These are phyloP conservation scores for Odonthalia washingtoniensis DNA, from an alignment of 31 red algal species.

Conservation along the genomic window DNA sequence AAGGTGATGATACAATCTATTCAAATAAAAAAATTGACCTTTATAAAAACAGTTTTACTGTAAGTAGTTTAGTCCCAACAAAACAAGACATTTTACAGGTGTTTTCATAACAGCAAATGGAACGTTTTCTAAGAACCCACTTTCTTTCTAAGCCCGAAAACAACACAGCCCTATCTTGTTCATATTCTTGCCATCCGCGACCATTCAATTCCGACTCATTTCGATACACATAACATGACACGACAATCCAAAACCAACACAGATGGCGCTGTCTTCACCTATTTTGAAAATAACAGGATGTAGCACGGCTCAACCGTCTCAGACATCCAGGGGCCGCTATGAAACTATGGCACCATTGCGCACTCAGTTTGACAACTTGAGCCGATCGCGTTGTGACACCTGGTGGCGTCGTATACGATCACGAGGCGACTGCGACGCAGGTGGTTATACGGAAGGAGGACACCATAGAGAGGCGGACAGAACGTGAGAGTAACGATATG, in stretches of 20 bases:
- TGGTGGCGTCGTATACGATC: constrained; percentile 74
- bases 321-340: constrained; percentile 60
- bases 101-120: no score
- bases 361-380: constrained; percentile 54
- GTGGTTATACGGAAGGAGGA: constrained; percentile 58
- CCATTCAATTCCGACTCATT: constrained; percentile 1
- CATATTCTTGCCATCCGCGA: no score
- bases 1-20: no score
- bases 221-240: constrained; percentile 45
- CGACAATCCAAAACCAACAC: constrained; percentile 79
- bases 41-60: no score
- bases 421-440: constrained; percentile 57
- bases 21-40: no score
- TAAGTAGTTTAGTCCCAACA: no score
- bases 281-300: constrained; percentile 73
- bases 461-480: constrained; percentile 11
- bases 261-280: constrained; percentile 83
- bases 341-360: constrained; percentile 73
- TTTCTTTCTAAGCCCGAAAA: no score
- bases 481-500: background rate
- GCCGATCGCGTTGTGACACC: constrained; percentile 79
- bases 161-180: no score
- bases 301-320: constrained; percentile 62
- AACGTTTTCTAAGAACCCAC: no score
- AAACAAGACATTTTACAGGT: no score